A percentile compares a stretch with the other conserved stretches of the same genome.
Conservation (phyloP, 2,329 filamentous ascomycete species). For the Penicillium decumbens region DNA sequence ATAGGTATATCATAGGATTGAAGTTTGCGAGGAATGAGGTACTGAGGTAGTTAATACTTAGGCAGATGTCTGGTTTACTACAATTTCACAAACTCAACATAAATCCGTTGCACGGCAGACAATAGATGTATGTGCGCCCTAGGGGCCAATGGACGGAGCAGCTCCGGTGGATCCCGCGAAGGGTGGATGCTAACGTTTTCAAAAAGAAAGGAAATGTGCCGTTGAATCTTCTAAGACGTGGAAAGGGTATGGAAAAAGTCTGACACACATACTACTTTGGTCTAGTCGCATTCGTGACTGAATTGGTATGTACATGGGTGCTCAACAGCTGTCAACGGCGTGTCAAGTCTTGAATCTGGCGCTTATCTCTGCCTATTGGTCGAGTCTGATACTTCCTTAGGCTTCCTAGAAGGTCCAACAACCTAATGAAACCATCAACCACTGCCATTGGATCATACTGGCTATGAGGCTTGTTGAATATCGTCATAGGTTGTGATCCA, state of each 20-base stretch:
- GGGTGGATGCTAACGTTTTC: not conserved
- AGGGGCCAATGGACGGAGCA: conserved; percentile 14
- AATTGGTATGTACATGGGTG: not conserved
- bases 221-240: not conserved
- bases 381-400: not conserved
- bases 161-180: conserved; percentile 22
- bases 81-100: not conserved
- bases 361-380: not conserved
- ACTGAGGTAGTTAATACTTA: not conserved
- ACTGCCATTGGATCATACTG: not conserved
- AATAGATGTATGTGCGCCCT: conserved; percentile 5
- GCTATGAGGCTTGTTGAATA: not conserved
- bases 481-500: not conserved
- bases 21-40: too few species aligned
- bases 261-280: not conserved
- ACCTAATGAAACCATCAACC: not conserved
- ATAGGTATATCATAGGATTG: not conserved
- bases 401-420: not conserved
- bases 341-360: not conserved
- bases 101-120: conserved; percentile 5
- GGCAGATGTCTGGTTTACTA: not conserved
- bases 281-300: too few species aligned
- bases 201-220: conserved; percentile 4
- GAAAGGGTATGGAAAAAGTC: conserved; percentile 1
- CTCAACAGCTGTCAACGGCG: not conserved